These are phyloP conservation scores for Lojkania enalia DNA, from an alignment of 2,329 filamentous ascomycete species.

Conservation along the genomic window DNA sequence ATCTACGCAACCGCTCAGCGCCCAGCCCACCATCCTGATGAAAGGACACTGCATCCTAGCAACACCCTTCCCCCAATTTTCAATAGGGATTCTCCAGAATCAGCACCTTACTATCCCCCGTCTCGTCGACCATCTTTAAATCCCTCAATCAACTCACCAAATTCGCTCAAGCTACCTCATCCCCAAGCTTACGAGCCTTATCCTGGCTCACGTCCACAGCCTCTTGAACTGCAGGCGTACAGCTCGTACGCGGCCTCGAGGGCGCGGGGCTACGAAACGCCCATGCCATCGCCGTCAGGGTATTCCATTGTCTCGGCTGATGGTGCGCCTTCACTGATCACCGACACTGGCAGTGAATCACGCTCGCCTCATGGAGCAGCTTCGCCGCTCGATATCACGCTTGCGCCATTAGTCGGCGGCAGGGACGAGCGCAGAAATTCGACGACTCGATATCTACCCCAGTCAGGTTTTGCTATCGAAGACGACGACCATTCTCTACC, in stretches of 20 bases:
- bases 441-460: constrained; percentile 41
- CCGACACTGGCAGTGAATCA: constrained; percentile 60
- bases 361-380: constrained; percentile 51
- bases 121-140: constrained; percentile 36
- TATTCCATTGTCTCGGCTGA: constrained; percentile 67
- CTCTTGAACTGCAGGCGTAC: constrained; percentile 34
- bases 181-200: constrained; percentile 38
- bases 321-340: constrained; percentile 69
- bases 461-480: constrained; percentile 43
- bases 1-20: constrained; percentile 32
- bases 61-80: constrained; percentile 23
- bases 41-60: constrained; percentile 14
- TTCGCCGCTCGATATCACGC: constrained; percentile 52
- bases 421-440: constrained; percentile 45
- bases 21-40: constrained; percentile 28
- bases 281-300: constrained; percentile 65
- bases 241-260: constrained; percentile 26
- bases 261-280: constrained; percentile 52
- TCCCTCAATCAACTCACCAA: constrained; percentile 30
- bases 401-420: constrained; percentile 41
- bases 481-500: constrained; percentile 34
- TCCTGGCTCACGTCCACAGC: constrained; percentile 36
- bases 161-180: constrained; percentile 37
- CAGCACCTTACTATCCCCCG: constrained; percentile 23
- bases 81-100: constrained; percentile 13